phyloP scores from a whole-genome alignment of 2,329 filamentous ascomycete genomes.

The Fusarium subtropicale region DNA sequence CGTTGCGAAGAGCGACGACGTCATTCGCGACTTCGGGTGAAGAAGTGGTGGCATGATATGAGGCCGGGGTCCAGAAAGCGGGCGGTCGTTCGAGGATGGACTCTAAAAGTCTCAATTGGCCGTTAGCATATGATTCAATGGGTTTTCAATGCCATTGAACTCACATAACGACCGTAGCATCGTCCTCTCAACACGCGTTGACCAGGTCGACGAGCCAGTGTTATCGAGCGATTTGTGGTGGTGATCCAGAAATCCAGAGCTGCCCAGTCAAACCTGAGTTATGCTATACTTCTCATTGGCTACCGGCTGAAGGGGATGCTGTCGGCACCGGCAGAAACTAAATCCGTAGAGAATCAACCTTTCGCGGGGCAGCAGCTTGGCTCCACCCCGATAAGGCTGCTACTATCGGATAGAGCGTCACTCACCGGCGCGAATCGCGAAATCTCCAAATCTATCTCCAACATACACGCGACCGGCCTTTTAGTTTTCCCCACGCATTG shows the following conservation, averaged over 20 bases:
- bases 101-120: conserved; percentile 47
- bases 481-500: conserved; percentile 4
- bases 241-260: conserved; percentile 42
- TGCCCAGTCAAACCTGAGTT: conserved; percentile 39
- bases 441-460: conserved; percentile 35
- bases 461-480: conserved; percentile 19
- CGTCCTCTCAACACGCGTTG: conserved; percentile 39
- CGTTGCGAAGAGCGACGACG: conserved; percentile 93
- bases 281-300: conserved; percentile 42
- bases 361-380: conserved; percentile 22
- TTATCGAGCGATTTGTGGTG: conserved; percentile 46
- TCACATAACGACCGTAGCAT: conserved; percentile 45
- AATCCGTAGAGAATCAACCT: conserved; percentile 20
- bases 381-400: conserved; percentile 10
- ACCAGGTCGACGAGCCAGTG: conserved; percentile 41
- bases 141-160: conserved; percentile 40
- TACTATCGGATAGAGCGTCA: conserved; percentile 19
- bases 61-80: conserved; percentile 12
- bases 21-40: conserved; percentile 92
- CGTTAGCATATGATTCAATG: conserved; percentile 33
- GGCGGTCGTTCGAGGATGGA: conserved; percentile 27
- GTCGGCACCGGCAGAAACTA: conserved; percentile 26
- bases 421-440: conserved; percentile 30
- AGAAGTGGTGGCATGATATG: conserved; percentile 83
- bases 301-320: conserved; percentile 23